phyloP scores from a whole-genome alignment of 441 rosid species.

The Omphalea diandra region DNA sequence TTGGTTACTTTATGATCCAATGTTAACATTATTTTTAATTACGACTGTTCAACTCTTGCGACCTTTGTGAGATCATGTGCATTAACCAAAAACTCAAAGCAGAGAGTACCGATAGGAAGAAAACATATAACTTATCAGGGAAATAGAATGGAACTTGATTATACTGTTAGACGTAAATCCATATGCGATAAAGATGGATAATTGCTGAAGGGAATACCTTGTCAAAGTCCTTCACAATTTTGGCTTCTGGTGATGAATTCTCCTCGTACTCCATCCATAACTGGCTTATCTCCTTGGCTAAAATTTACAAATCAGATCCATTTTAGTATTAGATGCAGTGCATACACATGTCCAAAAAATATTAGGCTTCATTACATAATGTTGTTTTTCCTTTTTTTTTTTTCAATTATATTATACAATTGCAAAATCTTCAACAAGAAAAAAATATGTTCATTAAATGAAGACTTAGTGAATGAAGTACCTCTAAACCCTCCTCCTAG shows the following conservation, averaged over 20 bases:
- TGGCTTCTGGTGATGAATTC: constrained; percentile 77
- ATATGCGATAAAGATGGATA: background rate
- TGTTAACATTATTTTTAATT: background rate
- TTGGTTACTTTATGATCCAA: background rate
- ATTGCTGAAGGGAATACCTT: constrained; percentile 44
- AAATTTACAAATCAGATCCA: constrained; percentile 2
- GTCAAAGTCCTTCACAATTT: constrained; percentile 92
- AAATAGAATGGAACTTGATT: background rate
- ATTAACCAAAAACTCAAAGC: background rate
- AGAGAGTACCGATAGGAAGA: background rate
- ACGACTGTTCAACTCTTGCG: background rate
- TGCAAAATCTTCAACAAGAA: background rate
- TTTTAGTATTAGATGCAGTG: background rate
- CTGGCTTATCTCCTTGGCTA: constrained; percentile 72
- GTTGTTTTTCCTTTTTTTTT: background rate
- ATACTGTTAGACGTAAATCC: background rate
- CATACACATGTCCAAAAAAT: background rate
- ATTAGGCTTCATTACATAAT: background rate
- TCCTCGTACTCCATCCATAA: constrained; percentile 92
- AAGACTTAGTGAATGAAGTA: constrained; percentile 10
- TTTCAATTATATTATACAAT: background rate
- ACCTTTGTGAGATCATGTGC: background rate
- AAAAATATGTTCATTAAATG: too few species aligned
- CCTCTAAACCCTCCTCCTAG: constrained; percentile 86
- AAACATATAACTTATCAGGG: background rate